Percentiles rank a stretch among this genome's conserved stretches.
Conservation (phyloP, 1,284 basidiomycete genomes). For the Rhodotorula mucilaginosa region DNA sequence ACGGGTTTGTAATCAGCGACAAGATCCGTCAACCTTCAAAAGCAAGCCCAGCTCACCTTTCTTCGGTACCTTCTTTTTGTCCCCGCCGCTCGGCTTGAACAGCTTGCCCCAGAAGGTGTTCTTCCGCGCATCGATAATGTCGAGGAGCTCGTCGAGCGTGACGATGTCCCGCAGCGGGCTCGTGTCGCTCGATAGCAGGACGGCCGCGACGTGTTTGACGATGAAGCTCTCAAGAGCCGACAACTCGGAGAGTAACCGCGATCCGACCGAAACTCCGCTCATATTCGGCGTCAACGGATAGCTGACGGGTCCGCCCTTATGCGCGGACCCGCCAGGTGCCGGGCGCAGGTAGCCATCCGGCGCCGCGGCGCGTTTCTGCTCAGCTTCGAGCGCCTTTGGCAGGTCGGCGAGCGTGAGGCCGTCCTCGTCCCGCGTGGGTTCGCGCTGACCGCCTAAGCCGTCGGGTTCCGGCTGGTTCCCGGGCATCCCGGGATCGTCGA, state of each 20-base stretch:
- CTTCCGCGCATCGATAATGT: slow-evolving; percentile 90
- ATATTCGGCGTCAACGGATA: not conserved
- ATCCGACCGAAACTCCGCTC: not conserved
- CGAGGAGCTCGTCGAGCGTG: slow-evolving; percentile 80
- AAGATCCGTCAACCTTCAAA: fast-evolving
- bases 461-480: slow-evolving; percentile 5
- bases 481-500: slow-evolving; percentile 38
- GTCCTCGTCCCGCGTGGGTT: slow-evolving; percentile 59
- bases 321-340: not conserved
- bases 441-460: slow-evolving; percentile 25
- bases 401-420: slow-evolving; percentile 95
- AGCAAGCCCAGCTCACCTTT: slow-evolving; percentile 61
- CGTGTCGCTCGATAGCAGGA: slow-evolving; percentile 68
- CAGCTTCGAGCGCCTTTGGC: slow-evolving; percentile 78
- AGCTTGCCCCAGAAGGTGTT: slow-evolving; percentile 94
- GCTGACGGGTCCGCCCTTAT: not conserved
- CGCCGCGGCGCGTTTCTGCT: slow-evolving; percentile 81
- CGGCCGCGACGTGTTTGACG: slow-evolving; percentile 85
- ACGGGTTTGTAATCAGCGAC: not conserved
- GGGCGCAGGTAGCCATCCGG: slow-evolving; percentile 47
- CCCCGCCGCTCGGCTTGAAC: slow-evolving; percentile 77
- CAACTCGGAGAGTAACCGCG: slow-evolving; percentile 71
- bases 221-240: slow-evolving; percentile 81
- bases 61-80: slow-evolving; percentile 70
- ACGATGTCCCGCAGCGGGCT: slow-evolving; percentile 55